Evolutionary conservation across 208 protist genomes (phyloP), one percentile per base, ranked within the genome.

Genomic region (Porcisia hertigi): DNA sequence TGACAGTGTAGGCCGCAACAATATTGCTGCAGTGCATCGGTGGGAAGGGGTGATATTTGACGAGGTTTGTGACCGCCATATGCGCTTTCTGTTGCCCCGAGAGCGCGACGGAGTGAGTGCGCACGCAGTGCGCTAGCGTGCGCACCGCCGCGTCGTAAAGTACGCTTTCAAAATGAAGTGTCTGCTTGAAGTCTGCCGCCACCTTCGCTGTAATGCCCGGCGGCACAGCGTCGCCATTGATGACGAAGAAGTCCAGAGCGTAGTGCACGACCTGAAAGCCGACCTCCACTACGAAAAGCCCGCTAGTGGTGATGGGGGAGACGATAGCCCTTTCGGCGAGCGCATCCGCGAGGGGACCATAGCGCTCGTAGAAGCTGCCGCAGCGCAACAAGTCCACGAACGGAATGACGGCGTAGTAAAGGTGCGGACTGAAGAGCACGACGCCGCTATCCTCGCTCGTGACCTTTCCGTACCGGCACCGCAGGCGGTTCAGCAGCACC

Each of bases 231-330:
- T 79, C 75, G 59, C 91, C 92, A 64, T 88, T 92, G 58, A 95
- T 87, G 60, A 94, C 86, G 45, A 95, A 96, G 65, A 94, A 91
- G 67, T 97, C 94, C 8, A 97, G 81, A 7, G 94, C 92, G 77
- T 94, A 97, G 82, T 96, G 84, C 58, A 86, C 89, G 73, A 96
- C 92, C 76, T 97, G 91, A 70, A 96, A 89, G 39, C 94, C 94
- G 25, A 97, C 82, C 83, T 96, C 92, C 20, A 96, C 79, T 39
- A 97, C 86, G 60, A 96, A 88, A 20, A 96, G 76, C 4, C 94
- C 94, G 41, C 82, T 80, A 12, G 80, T 79, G 9, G 79, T 82
- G 66, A 95, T 85, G 43, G 88, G 87, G 8, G 75, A 64, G 71
- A 67, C 45, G 47, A 69, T 36, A 45, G 71, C 77, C 58, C 76